A percentile compares a stretch with the other conserved stretches of the same genome.
Conservation (phyloP, 2,329 filamentous ascomycete genomes). For the Alternaria sp. region DNA sequence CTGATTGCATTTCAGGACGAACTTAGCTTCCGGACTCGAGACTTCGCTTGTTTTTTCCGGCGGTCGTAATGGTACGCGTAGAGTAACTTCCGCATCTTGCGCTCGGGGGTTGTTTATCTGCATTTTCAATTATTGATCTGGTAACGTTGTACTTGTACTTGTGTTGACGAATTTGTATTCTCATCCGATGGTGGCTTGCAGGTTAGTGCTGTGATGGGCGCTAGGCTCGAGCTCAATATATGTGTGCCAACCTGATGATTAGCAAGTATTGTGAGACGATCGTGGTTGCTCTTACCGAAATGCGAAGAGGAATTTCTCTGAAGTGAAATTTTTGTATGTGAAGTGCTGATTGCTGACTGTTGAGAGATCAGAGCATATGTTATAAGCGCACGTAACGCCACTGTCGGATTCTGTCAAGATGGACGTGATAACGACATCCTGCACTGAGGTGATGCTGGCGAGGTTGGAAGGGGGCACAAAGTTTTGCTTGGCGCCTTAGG, state of each 20-base stretch:
- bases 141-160: slow-evolving; percentile 14
- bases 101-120: slow-evolving; percentile 27
- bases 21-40: slow-evolving; percentile 14
- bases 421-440: background rate
- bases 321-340: background rate
- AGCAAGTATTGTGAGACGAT: background rate
- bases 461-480: background rate
- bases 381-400: background rate
- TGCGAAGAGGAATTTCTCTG: too few relatives aligned
- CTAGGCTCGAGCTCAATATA: slow-evolving; percentile 1
- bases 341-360: background rate
- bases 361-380: background rate
- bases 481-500: background rate
- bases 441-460: background rate
- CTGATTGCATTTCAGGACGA: slow-evolving; percentile 15
- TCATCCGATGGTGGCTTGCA: background rate
- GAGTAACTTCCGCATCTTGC: slow-evolving; percentile 26
- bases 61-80: slow-evolving; percentile 16
- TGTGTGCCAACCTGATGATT: background rate
- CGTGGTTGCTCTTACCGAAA: background rate
- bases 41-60: slow-evolving; percentile 18
- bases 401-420: background rate
- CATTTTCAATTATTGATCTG: slow-evolving; percentile 32
- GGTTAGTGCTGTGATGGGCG: background rate
- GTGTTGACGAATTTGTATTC: background rate